Conservation (phyloP, 257 asterid genomes). For the Solanum bukasovii region DNA sequence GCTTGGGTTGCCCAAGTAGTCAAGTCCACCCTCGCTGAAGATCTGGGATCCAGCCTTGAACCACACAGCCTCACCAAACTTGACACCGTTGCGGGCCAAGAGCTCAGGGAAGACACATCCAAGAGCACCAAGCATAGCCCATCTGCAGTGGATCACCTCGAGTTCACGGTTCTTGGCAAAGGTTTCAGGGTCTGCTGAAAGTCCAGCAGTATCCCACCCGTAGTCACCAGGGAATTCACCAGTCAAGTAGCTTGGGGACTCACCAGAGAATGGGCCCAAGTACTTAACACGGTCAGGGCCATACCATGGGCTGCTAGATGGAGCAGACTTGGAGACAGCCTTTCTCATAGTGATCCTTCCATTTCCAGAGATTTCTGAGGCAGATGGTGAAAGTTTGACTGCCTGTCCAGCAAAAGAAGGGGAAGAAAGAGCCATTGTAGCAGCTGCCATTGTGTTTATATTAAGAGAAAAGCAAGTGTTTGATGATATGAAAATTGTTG, state of each 20-base stretch:
- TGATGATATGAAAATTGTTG: not conserved
- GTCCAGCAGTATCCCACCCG: slow-evolving; percentile 64
- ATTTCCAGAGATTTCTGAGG: not conserved
- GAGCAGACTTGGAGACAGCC: slow-evolving; percentile 1
- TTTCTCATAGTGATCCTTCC: slow-evolving; percentile 13
- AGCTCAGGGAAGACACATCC: slow-evolving; percentile 84
- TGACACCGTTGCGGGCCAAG: slow-evolving; percentile 56
- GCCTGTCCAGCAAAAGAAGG: slow-evolving; percentile 11
- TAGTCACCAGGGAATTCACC: slow-evolving; percentile 74
- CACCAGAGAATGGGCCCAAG: slow-evolving; percentile 67
- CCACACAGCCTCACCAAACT: slow-evolving; percentile 74
- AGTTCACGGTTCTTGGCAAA: slow-evolving; percentile 69
- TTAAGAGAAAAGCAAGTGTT: not conserved
- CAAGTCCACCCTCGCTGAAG: slow-evolving; percentile 60
- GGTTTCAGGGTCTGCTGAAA: slow-evolving; percentile 64
- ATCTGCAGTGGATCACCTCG: slow-evolving; percentile 60
- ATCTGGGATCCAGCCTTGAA: slow-evolving; percentile 68
- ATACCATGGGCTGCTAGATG: slow-evolving; percentile 57
- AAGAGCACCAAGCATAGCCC: slow-evolving; percentile 84
- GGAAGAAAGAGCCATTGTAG: slow-evolving; percentile 20
- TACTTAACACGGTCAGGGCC: slow-evolving; percentile 58
- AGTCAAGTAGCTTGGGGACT: slow-evolving; percentile 57
- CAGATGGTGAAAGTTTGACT: not conserved
- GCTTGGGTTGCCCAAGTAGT: slow-evolving; percentile 68
- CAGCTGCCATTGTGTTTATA: slow-evolving; percentile 2